A percentile compares a stretch with the other conserved stretches of the same genome.
phyloP scores from a whole-genome alignment of 2,329 filamentous ascomycete genomes.

The Diaporthe amygdali region DNA sequence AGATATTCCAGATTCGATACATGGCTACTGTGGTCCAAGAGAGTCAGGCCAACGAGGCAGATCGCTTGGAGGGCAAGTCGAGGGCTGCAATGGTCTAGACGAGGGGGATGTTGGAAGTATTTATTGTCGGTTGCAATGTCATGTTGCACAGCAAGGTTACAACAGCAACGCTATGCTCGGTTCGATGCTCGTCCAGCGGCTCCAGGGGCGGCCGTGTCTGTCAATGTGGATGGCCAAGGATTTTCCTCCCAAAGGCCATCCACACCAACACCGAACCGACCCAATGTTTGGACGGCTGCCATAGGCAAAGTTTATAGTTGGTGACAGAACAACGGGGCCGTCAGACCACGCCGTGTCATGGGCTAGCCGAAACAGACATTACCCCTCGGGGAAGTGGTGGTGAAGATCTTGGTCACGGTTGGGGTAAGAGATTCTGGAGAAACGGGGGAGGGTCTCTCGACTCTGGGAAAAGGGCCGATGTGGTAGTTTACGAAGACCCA shows the following conservation, averaged over 20 bases:
- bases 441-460: neutral
- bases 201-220: neutral
- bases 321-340: neutral
- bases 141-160: neutral
- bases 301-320: neutral
- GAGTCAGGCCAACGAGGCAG: neutral
- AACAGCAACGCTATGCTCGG: neutral
- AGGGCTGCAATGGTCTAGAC: neutral
- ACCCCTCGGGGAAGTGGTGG: slow-evolving; percentile 13
- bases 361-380: slow-evolving; percentile 6
- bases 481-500: slow-evolving; percentile 1
- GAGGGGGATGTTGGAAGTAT: neutral
- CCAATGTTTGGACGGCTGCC: neutral
- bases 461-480: slow-evolving; percentile 1
- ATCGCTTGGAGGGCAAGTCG: neutral
- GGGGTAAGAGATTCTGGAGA: slow-evolving; percentile 7
- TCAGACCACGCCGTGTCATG: neutral
- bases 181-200: neutral
- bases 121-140: neutral
- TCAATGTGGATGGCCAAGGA: slow-evolving; percentile 1
- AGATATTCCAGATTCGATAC: slow-evolving; percentile 27
- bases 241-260: neutral
- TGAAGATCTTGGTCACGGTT: neutral
- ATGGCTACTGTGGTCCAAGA: slow-evolving; percentile 13
- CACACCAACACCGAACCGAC: neutral